A percentile compares a stretch with the other conserved stretches of the same genome.
Conservation (phyloP, 148 eudicot genomes). For the Fallopia convolvulus region DNA sequence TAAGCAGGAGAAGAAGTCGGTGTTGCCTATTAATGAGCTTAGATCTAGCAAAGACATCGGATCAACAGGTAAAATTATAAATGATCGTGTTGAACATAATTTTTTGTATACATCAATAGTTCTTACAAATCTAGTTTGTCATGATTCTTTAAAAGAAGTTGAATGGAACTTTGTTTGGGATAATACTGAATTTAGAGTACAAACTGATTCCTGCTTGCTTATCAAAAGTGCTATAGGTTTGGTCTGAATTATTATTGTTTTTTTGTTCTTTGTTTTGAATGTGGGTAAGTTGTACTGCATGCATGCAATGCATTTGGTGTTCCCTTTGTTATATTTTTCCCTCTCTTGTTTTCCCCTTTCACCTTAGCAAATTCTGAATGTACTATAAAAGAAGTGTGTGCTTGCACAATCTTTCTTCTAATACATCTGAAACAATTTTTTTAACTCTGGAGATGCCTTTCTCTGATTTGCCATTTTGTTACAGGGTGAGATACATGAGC, state of each 20-base stretch:
- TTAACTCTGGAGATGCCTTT: background rate
- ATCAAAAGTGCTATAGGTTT: background rate
- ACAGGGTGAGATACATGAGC: conserved; percentile 95
- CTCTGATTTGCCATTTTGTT: conserved; percentile 21
- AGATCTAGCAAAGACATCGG: conserved; percentile 81
- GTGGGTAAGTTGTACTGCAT: background rate
- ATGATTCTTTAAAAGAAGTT: background rate
- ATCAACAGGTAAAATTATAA: conserved; percentile 55
- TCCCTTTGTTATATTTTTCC: background rate
- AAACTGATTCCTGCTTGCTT: conserved; percentile 7
- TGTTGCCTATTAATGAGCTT: conserved; percentile 92
- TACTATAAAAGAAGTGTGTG: background rate
- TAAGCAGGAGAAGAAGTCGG: conserved; percentile 93
- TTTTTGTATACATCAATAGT: background rate
- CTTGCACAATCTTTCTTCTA: background rate
- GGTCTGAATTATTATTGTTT: background rate
- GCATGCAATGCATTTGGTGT: background rate
- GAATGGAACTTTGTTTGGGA: background rate
- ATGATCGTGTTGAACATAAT: background rate
- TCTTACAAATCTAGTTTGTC: background rate
- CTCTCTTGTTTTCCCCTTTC: background rate
- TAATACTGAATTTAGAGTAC: background rate
- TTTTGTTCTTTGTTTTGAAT: background rate
- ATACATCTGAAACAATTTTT: background rate
- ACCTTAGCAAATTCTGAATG: background rate